These are phyloP conservation scores for Leccinum brunneo-olivaceum DNA, from an alignment of 1,284 basidiomycete genomes.

Conservation along the genomic window DNA sequence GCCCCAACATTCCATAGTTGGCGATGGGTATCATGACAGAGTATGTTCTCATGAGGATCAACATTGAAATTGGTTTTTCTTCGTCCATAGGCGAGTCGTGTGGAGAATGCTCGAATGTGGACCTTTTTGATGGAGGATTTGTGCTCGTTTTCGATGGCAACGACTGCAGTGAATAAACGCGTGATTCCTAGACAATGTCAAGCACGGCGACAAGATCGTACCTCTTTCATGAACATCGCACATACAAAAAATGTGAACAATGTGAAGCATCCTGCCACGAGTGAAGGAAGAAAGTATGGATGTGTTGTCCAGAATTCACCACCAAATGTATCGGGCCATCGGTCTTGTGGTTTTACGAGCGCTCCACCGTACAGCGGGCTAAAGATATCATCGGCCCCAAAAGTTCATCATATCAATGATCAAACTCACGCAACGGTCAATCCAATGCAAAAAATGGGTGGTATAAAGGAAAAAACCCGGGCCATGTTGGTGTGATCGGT, in stretches of 20 bases:
- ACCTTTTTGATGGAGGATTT: neutral
- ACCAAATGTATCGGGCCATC: neutral
- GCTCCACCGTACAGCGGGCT: constrained; percentile 39
- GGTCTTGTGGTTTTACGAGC: neutral
- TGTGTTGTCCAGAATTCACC: neutral
- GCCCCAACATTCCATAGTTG: constrained; percentile 57
- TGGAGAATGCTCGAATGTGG: neutral
- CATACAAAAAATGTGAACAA: neutral
- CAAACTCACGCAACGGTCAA: constrained; percentile 24
- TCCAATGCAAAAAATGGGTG: constrained; percentile 22
- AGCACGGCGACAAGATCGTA: constrained; percentile 22
- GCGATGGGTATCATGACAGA: constrained; percentile 53
- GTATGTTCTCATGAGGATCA: constrained; percentile 26
- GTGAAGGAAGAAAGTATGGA: neutral
- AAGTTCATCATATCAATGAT: constrained; percentile 9
- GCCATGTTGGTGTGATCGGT: constrained; percentile 38
- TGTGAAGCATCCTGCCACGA: neutral
- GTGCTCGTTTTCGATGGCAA: constrained; percentile 16
- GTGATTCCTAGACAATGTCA: neutral
- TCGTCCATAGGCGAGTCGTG: constrained; percentile 1
- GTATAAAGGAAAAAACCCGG: constrained; percentile 23
- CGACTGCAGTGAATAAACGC: constrained; percentile 12
- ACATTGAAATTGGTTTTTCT: constrained; percentile 30
- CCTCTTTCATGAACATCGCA: constrained; percentile 37
- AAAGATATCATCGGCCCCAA: constrained; percentile 44